Evolutionary conservation across 495 filamentous ascomycete species (phyloP).

Genomic region (Aspergillus kassunensis): DNA sequence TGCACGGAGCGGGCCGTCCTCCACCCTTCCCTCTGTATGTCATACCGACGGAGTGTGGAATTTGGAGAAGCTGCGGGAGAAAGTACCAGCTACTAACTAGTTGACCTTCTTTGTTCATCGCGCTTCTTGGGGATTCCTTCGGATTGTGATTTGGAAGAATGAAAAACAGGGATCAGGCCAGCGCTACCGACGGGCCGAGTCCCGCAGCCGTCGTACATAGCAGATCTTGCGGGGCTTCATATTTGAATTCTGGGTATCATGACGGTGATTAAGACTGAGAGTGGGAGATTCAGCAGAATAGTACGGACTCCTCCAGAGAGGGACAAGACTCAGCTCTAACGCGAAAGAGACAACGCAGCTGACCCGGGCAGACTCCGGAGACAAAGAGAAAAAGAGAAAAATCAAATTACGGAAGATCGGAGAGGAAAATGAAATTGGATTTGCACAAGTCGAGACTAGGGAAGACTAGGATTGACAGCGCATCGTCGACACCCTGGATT

Average conservation of each 20-base stretch:
- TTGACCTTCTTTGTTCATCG: too few species aligned
- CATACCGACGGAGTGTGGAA: not conserved
- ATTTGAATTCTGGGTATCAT: too few species aligned
- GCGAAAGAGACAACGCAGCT: slow-evolving; percentile 4
- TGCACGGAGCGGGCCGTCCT: slow-evolving; percentile 24
- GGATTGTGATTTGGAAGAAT: too few species aligned
- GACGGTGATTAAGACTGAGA: too few species aligned
- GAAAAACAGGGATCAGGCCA: slow-evolving; percentile 2
- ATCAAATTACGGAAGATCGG: not conserved
- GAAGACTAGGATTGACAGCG: not conserved
- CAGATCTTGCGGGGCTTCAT: slow-evolving; percentile 23
- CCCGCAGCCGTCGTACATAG: slow-evolving; percentile 29
- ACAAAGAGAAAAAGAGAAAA: slow-evolving; percentile 6
- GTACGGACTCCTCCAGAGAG: not conserved
- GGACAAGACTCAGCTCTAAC: not conserved
- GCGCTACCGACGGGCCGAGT: slow-evolving; percentile 27
- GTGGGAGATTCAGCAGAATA: too few species aligned
- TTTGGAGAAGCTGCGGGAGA: not conserved
- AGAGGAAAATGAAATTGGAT: too few species aligned
- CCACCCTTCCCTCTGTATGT: not conserved
- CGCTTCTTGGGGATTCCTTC: too few species aligned
- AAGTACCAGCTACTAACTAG: too few species aligned
- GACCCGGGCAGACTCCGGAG: not conserved
- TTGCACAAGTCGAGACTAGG: not conserved
- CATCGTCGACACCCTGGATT: too few species aligned